Percentiles rank a stretch among this genome's conserved stretches.
phyloP scores from a whole-genome alignment of 345 rosid genomes.

The Viola odorata region DNA sequence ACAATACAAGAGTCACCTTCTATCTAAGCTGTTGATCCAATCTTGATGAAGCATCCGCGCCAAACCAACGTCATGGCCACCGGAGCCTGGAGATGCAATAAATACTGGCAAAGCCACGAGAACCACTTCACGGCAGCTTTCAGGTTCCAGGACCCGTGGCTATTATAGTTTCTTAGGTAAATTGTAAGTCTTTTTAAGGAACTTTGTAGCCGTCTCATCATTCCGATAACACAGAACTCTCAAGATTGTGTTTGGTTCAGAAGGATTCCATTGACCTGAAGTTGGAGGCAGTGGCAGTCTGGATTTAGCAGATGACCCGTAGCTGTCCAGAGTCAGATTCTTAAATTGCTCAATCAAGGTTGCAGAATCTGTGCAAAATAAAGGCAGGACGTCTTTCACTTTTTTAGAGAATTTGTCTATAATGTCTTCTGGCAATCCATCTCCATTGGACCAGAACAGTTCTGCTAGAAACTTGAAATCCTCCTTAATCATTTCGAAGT shows the following conservation, averaged over 20 bases:
- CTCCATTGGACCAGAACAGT: slow-evolving; percentile 93
- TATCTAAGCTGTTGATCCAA: neutral
- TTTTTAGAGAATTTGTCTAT: slow-evolving; percentile 62
- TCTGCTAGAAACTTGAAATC: slow-evolving; percentile 84
- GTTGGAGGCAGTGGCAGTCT: slow-evolving; percentile 38
- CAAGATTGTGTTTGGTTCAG: slow-evolving; percentile 23
- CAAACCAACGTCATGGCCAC: neutral
- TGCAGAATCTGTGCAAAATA: slow-evolving; percentile 65
- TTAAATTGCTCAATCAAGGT: slow-evolving; percentile 67
- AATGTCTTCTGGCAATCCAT: slow-evolving; percentile 73
- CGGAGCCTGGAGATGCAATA: neutral
- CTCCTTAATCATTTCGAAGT: slow-evolving; percentile 65
- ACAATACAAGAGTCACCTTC: neutral
- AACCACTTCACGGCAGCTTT: neutral
- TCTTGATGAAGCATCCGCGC: neutral
- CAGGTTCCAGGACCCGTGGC: neutral
- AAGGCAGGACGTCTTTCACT: slow-evolving; percentile 61
- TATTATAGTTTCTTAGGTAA: slow-evolving; percentile 68
- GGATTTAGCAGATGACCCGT: slow-evolving; percentile 62
- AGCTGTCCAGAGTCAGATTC: slow-evolving; percentile 48
- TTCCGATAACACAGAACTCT: slow-evolving; percentile 24
- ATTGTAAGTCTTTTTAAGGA: slow-evolving; percentile 29
- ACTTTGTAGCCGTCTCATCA: slow-evolving; percentile 21
- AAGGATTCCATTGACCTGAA: slow-evolving; percentile 24
- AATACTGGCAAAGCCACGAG: slow-evolving; percentile 1